Evolutionary conservation across 495 filamentous ascomycete genomes (phyloP), one percentile per base, ranked within the genome.

Genomic region (Xylaria venustula): DNA sequence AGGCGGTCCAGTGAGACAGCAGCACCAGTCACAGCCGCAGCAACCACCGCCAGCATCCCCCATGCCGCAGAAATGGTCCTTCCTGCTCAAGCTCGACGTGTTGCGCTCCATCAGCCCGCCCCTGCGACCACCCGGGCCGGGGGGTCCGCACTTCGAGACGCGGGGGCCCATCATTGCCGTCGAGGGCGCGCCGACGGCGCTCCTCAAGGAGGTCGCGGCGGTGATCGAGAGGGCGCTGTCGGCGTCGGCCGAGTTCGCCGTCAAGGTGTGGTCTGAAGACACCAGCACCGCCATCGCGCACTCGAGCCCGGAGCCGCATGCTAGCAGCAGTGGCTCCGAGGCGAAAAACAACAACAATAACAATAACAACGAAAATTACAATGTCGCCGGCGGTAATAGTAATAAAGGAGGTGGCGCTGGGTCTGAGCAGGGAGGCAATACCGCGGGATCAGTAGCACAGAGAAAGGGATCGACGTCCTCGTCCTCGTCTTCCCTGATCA

Each of bases 121-220:
- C 0, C 76, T 92, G 3, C 73, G 75, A n/a, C 73, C 62, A 25
- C 79, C 67, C 12, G 74, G 75, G 65, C 71, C 72, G 15, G 74
- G 73, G 34, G 75, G 72, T n/a, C 78, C 73, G 7, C 64, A 73
- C 8, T 72, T 68, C 34, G 74, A 73, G 54, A 72, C 79, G 23
- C 83, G 93, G 41, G 92, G 95, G 0, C 83, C 90, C 1, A 81
- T 97, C 25, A 87, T 98, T 47, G 87, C 90, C 0, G 72, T 98
- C 22, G 94, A 98, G 69, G 91, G 92, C 14, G 58, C 88, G 22
- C 82, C 89, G 51, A 66, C 71, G 2, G 63, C 70, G 1, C 66
- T 87, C 12, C 75, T 89, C 11, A 76, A 78, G 44, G 70, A 76
- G 6, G 79, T 91, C 7, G 79, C 84, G 1, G 71, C 77, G 19